Evolutionary conservation across 495 filamentous ascomycete species (phyloP), one percentile per base, ranked within the genome.

Genomic region (Trichoderma erinaceum): DNA sequence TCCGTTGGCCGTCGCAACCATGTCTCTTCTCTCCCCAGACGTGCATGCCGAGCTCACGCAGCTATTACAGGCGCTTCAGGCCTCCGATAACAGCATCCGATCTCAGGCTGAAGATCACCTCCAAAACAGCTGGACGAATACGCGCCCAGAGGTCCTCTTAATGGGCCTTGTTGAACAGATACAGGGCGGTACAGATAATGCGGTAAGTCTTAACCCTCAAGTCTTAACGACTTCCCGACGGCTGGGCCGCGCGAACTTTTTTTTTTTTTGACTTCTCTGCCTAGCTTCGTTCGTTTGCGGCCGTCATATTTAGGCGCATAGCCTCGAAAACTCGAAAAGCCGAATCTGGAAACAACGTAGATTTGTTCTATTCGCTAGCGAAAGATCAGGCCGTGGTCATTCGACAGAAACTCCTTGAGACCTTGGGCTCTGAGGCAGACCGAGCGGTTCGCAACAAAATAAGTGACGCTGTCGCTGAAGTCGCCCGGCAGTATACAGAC

Each of bases 111-210:
- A 99, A 79, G 92, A 93, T 64, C 88, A 91, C 75, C 80, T 99
- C 69, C 92, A 90, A 74, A 89, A 87, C 78, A 90, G 93, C 77
- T 99, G 95, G 95, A 88, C 92, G 48, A 83, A 81, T 66, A 83
- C 84, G 23, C 85, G 88, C 52, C 93, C 96, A 44, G 93, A 96
- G 71, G 82, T 95, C 69, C 80, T 98, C 46, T 79, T 99, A 77
- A 92, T 97, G 89, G 96, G 93, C 67, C 79, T 99, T 71, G 92
- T 89, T 23, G 96, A 99, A 78, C 93, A 98, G 79, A 89, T 97
- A 73, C 86, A 89, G 71, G 86, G 82, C 21, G 83, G 90, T 25
- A 82, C 85, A 69, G 88, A 93, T 72, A 73, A 88, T 66, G 80
- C 82, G 67, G 92, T 94, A 83, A 79, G 85, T 25, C 10, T 58